Evolutionary conservation across 1,284 basidiomycete species (phyloP).

Genomic region (Ganoderma leucocontextum): DNA sequence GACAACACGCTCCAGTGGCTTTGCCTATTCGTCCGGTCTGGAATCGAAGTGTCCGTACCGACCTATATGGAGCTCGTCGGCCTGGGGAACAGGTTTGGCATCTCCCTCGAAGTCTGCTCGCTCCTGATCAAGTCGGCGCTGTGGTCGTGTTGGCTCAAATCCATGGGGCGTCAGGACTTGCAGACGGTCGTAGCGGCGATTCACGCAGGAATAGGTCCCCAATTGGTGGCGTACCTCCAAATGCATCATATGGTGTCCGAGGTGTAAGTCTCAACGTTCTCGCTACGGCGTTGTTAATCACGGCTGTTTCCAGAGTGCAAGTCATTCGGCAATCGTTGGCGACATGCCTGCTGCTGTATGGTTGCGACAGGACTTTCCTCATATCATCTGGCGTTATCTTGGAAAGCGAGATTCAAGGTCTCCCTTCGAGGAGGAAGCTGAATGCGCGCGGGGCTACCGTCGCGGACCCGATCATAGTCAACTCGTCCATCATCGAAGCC

Average conservation of each 20-base stretch:
- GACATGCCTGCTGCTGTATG: slow-evolving; percentile 67
- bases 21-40: slow-evolving; percentile 69
- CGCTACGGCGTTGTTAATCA: slow-evolving; percentile 38
- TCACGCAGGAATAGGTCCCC: slow-evolving; percentile 51
- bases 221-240: slow-evolving; percentile 49
- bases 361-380: slow-evolving; percentile 62
- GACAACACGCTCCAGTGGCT: slow-evolving; percentile 69
- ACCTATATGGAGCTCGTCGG: slow-evolving; percentile 57
- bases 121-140: slow-evolving; percentile 58
- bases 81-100: slow-evolving; percentile 49
- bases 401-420: slow-evolving; percentile 54
- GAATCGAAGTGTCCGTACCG: slow-evolving; percentile 67
- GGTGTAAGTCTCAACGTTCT: slow-evolving; percentile 32
- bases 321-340: slow-evolving; percentile 68
- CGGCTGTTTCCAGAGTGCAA: slow-evolving; percentile 33
- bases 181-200: slow-evolving; percentile 58
- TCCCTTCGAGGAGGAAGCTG: slow-evolving; percentile 63
- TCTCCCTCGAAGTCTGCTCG: slow-evolving; percentile 53
- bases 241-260: slow-evolving; percentile 23
- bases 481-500: slow-evolving; percentile 58
- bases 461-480: slow-evolving; percentile 65
- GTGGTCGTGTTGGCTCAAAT: slow-evolving; percentile 60
- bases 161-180: slow-evolving; percentile 64
- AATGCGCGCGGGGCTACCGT: slow-evolving; percentile 50
- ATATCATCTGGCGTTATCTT: slow-evolving; percentile 52